Base-by-base conservation (phyloP, 2,329 filamentous ascomycete species). In the Cryphonectria parasitica region DNA sequence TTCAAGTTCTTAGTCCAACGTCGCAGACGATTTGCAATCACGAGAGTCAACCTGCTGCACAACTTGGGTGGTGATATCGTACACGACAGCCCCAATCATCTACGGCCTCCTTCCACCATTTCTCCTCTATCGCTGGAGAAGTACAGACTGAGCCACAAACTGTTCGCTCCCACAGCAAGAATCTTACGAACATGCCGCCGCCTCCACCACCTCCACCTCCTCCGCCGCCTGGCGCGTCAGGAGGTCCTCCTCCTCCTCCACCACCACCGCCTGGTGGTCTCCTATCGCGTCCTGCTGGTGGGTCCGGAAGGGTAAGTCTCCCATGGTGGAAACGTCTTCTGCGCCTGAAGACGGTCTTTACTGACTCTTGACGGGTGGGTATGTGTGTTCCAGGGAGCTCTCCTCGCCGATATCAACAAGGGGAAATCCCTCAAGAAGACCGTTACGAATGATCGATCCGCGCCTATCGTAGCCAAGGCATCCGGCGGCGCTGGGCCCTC, bases 361-460 rank as follows among this genome's bases (percentile, higher is more conserved):
- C 73, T 69, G 77, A 74, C 52, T 62, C 71, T 34, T 34, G 61
- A 45, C 61, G 22, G 11, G n/a, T 4, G 25, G 11, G n/a, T 4
- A 7, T n/a, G 11, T 17, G 6, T 22, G 11, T 28, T 28, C 6
- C 76, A 98, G 95, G 91, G 91, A 76, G 95, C 95, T 68, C 86
- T 99, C 49, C 88, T 98, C 61, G 87, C 89, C 77, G 95, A 98
- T 80, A 99, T 99, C 76, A 84, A 85, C 75, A 97, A 97, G 80
- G 96, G 95, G 74, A 86, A 83, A 75, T 83, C 85, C 72, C 86
- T 98, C 71, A 97, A 92, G 82, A 98, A 97, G 81, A 86, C 93
- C 43, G 91, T 94, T 69, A 93, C 95, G 75, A 98, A 98, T 82
- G 95, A 98, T 80, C 91, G 95, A 80, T 98, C 95, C 31, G 93